Base-by-base conservation (phyloP, 495 filamentous ascomycete species). In the Glarea lozoyensis region DNA sequence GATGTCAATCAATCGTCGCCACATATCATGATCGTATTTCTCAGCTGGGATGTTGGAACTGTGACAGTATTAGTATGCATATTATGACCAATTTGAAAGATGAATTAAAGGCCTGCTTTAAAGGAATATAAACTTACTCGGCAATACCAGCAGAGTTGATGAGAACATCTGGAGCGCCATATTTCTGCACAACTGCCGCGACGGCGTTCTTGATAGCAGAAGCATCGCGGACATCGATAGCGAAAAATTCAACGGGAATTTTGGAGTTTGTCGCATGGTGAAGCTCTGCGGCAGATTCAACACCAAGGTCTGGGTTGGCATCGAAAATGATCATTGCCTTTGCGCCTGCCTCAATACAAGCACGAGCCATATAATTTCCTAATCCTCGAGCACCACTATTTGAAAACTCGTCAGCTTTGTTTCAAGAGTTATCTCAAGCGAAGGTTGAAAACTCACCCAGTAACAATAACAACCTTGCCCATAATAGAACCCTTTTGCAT, bases 91-190 rank as follows among this genome's bases (percentile, higher is more conserved):
- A n/a, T n/a, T n/a, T n/a, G n/a, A 32, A 24, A 42, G 15, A 47
- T 10, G n/a, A 34, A 17, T 20, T 13, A 3, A 7, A 27, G 33
- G 34, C 22, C 7, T 16, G n/a, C n/a, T n/a, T 20, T 19, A 15
- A 21, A 24, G 12, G 10, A 32, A 10, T 30, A 23, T n/a, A 38
- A 30, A 63, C 72, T 62, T 66, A 56, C 53, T 88, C 83, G 48
- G 86, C 84, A 44, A 93, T 87, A 51, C 88, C 86, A 22, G 87
- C 88, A 41, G 84, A 83, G 63, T 86, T 88, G 64, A 93, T 73
- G 12, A 88, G 65, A 17, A 89, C 81, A 43, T 88, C 76, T 13
- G 87, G 66, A 4, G 73, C 64, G 39, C 76, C 83, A 45, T 80
- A 77, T 42, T 76, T 67, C 27, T 69, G 60, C n/a, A 75, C 64